Evolutionary conservation across 805 yeast genomes (phyloP).

Genomic region (Dipodascus geniculatus): DNA sequence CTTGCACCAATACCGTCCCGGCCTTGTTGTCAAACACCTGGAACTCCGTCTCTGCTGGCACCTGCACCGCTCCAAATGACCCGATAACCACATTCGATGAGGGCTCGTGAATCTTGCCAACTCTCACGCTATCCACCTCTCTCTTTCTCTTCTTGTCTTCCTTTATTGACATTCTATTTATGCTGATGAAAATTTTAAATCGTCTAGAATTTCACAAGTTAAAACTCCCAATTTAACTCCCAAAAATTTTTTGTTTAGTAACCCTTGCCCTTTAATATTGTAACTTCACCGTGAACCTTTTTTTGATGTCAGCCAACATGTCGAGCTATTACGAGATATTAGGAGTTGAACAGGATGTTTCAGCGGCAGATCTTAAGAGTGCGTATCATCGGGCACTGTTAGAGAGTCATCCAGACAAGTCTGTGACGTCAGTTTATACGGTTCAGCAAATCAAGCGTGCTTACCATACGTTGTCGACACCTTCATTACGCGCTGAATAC

Average conservation of each 20-base stretch:
- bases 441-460: slow-evolving; percentile 50
- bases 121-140: slow-evolving; percentile 11
- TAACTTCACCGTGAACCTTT: no score
- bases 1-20: slow-evolving; percentile 34
- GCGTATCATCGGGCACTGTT: slow-evolving; percentile 58
- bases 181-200: not conserved
- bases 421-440: slow-evolving; percentile 8
- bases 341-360: slow-evolving; percentile 29
- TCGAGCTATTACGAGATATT: slow-evolving; percentile 44
- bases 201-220: not conserved
- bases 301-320: slow-evolving; percentile 3
- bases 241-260: not conserved
- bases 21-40: slow-evolving; percentile 43
- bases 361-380: slow-evolving; percentile 32
- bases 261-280: not conserved
- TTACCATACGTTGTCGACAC: slow-evolving; percentile 41
- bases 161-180: not conserved
- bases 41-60: slow-evolving; percentile 48
- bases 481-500: slow-evolving; percentile 34
- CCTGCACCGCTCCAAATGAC: slow-evolving; percentile 67
- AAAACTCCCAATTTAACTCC: not conserved
- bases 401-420: slow-evolving; percentile 71
- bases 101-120: not conserved
- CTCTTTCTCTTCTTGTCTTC: slow-evolving; percentile 1
- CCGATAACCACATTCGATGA: slow-evolving; percentile 35